Percentiles rank a stretch among this genome's conserved stretches.
These are phyloP conservation scores for Galerina marginata DNA, from an alignment of 768 basidiomycete genomes.

Conservation along the genomic window DNA sequence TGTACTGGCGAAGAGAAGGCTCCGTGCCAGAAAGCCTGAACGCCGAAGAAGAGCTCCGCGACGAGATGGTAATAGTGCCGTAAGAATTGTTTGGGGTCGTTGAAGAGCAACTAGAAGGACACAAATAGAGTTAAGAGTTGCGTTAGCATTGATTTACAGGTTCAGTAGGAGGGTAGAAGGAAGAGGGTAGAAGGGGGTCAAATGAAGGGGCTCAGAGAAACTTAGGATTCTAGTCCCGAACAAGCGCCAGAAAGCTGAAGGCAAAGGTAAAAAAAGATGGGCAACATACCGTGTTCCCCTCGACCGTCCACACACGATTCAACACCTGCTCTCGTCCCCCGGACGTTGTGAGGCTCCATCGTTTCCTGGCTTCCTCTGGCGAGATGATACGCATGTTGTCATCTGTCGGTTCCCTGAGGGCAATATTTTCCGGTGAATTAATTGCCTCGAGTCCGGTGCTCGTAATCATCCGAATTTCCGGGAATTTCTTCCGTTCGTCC, in stretches of 20 bases:
- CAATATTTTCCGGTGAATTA: conserved; percentile 68
- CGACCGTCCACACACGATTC: conserved; percentile 68
- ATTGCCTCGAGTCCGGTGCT: conserved; percentile 66
- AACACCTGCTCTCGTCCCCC: conserved; percentile 18
- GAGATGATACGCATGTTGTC: conserved; percentile 67
- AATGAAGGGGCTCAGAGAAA: not conserved
- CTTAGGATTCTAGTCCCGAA: not conserved
- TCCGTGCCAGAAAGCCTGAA: conserved; percentile 77
- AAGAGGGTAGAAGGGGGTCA: not conserved
- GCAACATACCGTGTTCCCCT: conserved; percentile 68
- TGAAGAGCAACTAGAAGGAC: conserved; percentile 56
- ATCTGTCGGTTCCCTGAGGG: conserved; percentile 67
- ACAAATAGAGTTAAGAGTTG: not conserved
- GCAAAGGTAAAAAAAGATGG: not conserved
- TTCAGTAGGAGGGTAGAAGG: not conserved
- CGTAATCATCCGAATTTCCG: conserved; percentile 62
- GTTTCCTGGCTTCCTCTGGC: conserved; percentile 58
- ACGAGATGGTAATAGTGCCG: conserved; percentile 88
- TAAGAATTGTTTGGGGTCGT: conserved; percentile 81
- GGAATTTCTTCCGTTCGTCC: conserved; percentile 31
- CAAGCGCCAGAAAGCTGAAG: not conserved
- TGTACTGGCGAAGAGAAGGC: conserved; percentile 39
- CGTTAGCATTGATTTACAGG: not conserved
- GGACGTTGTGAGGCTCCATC: conserved; percentile 55
- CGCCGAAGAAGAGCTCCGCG: conserved; percentile 79